Conservation (phyloP, 2,329 filamentous ascomycete genomes). For the Aspergillus transmontanensis region DNA sequence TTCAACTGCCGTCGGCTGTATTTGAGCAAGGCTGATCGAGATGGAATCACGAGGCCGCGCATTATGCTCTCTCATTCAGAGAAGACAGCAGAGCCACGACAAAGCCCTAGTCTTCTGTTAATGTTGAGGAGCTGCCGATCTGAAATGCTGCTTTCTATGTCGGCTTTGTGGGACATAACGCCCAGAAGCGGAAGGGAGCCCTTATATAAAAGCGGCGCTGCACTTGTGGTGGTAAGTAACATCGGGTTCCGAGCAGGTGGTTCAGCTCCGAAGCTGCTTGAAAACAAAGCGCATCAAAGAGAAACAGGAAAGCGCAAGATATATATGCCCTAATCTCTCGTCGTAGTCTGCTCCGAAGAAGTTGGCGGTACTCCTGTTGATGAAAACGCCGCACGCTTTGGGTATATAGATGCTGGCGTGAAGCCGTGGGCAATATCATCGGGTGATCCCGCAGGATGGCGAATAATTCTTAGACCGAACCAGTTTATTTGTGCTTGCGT, state of each 20-base stretch:
- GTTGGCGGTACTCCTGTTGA: not conserved
- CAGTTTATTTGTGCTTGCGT: constrained; percentile 19
- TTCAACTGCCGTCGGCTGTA: not conserved
- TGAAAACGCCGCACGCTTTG: not conserved
- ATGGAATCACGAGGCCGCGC: not conserved
- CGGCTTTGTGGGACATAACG: not conserved
- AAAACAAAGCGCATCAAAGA: not conserved
- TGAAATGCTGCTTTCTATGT: not conserved
- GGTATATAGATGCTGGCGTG: not conserved
- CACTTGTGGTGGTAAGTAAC: not conserved
- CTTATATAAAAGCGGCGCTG: not conserved
- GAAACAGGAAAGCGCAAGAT: not conserved
- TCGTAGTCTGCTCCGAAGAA: not conserved
- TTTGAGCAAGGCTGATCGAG: not conserved
- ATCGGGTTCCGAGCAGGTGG: not conserved
- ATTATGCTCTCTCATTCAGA: not conserved
- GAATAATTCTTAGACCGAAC: not conserved
- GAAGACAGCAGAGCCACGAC: not conserved
- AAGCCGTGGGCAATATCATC: not conserved
- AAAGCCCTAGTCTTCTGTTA: not conserved
- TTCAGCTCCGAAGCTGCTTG: not conserved
- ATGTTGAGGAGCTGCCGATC: not conserved
- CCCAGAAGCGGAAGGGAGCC: not conserved
- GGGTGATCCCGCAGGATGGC: not conserved
- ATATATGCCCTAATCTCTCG: not conserved